Percentiles rank a stretch among this genome's conserved stretches.
These are phyloP conservation scores for Pseudonitzschia pungens DNA, from an alignment of 108 stramenopile species.

Conservation along the genomic window DNA sequence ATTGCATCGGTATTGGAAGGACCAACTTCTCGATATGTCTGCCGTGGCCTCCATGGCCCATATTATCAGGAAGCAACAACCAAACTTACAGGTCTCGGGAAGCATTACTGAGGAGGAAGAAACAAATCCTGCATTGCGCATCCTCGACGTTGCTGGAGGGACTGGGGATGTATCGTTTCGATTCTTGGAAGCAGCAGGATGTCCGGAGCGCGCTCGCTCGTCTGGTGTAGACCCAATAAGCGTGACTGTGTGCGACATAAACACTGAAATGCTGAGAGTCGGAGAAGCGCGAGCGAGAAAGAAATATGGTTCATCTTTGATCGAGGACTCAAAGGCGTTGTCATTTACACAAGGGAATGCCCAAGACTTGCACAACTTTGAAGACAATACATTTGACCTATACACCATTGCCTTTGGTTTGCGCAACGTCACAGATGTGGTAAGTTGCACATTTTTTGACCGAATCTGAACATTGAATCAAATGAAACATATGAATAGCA, in stretches of 20 bases:
- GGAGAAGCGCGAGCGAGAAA: conserved; percentile 71
- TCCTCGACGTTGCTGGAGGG: conserved; percentile 97
- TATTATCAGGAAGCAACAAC: conserved; percentile 40
- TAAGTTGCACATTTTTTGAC: background rate
- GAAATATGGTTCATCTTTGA: conserved; percentile 49
- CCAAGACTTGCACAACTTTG: conserved; percentile 85
- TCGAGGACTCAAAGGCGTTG: conserved; percentile 56
- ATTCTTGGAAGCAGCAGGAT: conserved; percentile 75
- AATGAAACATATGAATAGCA: background rate
- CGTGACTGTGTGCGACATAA: conserved; percentile 98
- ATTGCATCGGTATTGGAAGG: conserved; percentile 96
- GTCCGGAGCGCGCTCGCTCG: conserved; percentile 53
- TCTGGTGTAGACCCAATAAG: conserved; percentile 54
- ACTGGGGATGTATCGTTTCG: conserved; percentile 99
- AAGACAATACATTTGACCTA: conserved; percentile 89
- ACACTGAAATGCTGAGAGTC: conserved; percentile 94
- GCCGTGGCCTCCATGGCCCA: conserved; percentile 63
- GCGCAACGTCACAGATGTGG: conserved; percentile 95
- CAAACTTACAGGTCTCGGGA: conserved; percentile 18
- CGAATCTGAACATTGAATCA: background rate
- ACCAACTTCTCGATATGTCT: conserved; percentile 84
- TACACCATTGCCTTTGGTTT: conserved; percentile 99
- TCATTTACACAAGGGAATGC: conserved; percentile 91
- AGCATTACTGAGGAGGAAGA: background rate
- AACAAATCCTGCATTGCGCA: conserved; percentile 22